These are phyloP conservation scores for Candida dubliniensis DNA, from an alignment of 1,139 yeast genomes.

Conservation along the genomic window DNA sequence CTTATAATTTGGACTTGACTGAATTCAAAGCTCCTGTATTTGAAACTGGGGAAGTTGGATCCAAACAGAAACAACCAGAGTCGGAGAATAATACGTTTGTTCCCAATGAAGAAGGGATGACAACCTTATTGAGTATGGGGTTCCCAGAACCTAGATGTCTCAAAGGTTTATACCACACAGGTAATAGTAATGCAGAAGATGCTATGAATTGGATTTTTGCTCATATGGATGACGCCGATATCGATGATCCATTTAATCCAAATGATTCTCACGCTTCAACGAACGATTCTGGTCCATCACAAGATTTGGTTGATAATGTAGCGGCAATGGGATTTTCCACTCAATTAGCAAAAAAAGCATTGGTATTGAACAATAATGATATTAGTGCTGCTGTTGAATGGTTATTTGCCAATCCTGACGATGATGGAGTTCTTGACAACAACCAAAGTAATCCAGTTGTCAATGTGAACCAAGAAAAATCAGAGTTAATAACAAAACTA, in stretches of 20 bases:
- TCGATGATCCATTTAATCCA: slow-evolving; percentile 61
- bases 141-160: slow-evolving; percentile 67
- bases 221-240: slow-evolving; percentile 82
- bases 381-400: slow-evolving; percentile 84
- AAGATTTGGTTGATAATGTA: slow-evolving; percentile 51
- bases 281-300: slow-evolving; percentile 22
- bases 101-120: slow-evolving; percentile 58
- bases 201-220: slow-evolving; percentile 92
- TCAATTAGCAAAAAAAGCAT: slow-evolving; percentile 67
- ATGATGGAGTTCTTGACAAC: slow-evolving; percentile 34
- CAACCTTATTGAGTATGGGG: slow-evolving; percentile 77
- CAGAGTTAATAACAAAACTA: slow-evolving; percentile 19
- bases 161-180: slow-evolving; percentile 72
- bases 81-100: slow-evolving; percentile 33
- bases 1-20: slow-evolving; percentile 44
- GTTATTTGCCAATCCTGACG: slow-evolving; percentile 79
- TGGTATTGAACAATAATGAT: slow-evolving; percentile 56
- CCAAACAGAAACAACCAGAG: slow-evolving; percentile 24
- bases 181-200: slow-evolving; percentile 64
- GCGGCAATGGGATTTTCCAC: slow-evolving; percentile 76
- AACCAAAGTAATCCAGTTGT: slow-evolving; percentile 16
- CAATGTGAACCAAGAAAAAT: slow-evolving; percentile 24
- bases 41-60: slow-evolving; percentile 41
- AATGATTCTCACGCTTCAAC: slow-evolving; percentile 15
- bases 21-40: slow-evolving; percentile 31